Evolutionary conservation across 257 asterid genomes (phyloP).

Genomic region (Ballota nigra): DNA sequence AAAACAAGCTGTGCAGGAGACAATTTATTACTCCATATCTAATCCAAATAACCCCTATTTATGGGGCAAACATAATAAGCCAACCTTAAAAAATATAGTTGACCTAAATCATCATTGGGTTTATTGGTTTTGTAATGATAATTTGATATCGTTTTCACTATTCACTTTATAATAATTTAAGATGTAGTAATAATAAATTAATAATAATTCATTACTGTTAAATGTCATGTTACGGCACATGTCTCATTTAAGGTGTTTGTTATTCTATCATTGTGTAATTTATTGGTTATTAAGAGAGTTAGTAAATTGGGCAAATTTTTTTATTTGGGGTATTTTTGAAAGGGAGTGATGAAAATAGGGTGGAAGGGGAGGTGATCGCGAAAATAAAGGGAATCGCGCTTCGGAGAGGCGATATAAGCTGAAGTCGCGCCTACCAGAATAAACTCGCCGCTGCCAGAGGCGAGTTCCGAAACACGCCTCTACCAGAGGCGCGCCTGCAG

Average conservation of each 20-base stretch:
- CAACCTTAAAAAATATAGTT: not conserved
- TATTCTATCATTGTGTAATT: not conserved
- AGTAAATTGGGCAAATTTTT: no score
- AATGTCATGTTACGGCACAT: not conserved
- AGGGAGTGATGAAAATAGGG: no score
- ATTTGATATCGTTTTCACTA: not conserved
- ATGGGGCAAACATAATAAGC: not conserved
- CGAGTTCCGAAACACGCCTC: no score
- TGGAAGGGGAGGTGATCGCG: no score
- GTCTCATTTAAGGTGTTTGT: not conserved
- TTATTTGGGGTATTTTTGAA: no score
- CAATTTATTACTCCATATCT: conserved; percentile 7
- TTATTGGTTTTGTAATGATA: not conserved
- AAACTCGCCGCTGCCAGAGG: no score
- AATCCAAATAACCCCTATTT: not conserved
- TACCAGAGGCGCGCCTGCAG: no score
- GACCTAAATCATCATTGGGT: conserved; percentile 6
- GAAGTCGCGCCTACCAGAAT: no score
- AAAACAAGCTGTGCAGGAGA: not conserved
- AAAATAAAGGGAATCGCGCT: no score
- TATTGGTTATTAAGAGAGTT: not conserved
- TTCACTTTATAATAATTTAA: not conserved
- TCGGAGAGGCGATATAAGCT: no score
- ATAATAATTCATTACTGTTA: not conserved
- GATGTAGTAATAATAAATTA: not conserved